Base-by-base conservation (phyloP, 148 eudicot genomes). In the Vaccinium macrocarpon region DNA sequence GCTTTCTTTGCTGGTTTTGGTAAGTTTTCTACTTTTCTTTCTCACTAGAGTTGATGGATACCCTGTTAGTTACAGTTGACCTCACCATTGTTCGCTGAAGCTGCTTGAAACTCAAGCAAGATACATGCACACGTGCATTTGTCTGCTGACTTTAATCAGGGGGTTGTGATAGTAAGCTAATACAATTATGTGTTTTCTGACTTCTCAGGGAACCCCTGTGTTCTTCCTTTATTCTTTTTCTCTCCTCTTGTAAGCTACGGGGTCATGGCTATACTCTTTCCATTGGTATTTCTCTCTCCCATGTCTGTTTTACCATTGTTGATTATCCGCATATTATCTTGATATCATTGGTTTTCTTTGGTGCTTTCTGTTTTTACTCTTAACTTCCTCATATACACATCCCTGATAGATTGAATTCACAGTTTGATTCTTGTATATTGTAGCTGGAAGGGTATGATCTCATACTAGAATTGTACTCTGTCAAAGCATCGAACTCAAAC, bases 1-100 rank as follows among this genome's bases (percentile, higher is more conserved):
- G 91, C 98, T 46, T 95, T 97, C 89, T 97, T 97, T 90, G 96
- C 96, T 86, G 99, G 99, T 76, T 97, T 97, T 90, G 99, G 99
- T 97, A 93, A 85, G 62, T 84, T 14, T 35, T 35, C 38, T 42
- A 42, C 46, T 42, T 42, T 76, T 87, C 75, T 76, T 51, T 76
- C 23, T 32, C 29, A 64, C 59, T 7, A 27, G 25, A 75, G 64
- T 74, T 83, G 48, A 49, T 8, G 70, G 73, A 32, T 19, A 46
- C 46, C 19, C 23, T 42, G 78, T 52, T 77, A 49, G 62, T 77
- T 76, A 32, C 29, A 9, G n/a, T 55, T 74, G 57, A 57, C 68
- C 50, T 21, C 62, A n/a, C 42, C 50, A 10, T 42, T 23, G 52
- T 35, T 64, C 16, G 42, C 74, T 81, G 29, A 59, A 64, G 83